Conservation (phyloP, 768 basidiomycete species). For the Xerocomus spinulosus region DNA sequence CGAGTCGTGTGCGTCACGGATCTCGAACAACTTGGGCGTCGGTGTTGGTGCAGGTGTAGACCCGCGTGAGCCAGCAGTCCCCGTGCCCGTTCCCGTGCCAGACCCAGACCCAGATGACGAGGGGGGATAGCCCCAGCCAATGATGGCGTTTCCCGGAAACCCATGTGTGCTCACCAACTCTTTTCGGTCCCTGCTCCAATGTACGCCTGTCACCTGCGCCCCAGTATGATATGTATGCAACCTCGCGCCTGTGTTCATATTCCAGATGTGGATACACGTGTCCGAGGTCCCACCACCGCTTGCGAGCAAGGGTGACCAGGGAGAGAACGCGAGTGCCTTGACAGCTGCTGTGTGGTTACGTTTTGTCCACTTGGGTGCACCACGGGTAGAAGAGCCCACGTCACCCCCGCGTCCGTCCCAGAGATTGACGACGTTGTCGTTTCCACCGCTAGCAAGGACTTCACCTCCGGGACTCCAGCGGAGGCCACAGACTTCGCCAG, state of each 20-base stretch:
- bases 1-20: slow-evolving; percentile 90
- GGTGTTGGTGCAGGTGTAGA: slow-evolving; percentile 13
- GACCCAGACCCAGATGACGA: slow-evolving; percentile 56
- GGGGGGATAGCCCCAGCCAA: slow-evolving; percentile 79
- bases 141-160: slow-evolving; percentile 81
- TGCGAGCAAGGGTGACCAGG: slow-evolving; percentile 89
- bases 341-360: slow-evolving; percentile 87
- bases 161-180: slow-evolving; percentile 93
- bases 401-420: slow-evolving; percentile 86
- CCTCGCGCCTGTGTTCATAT: slow-evolving; percentile 86
- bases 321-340: slow-evolving; percentile 92
- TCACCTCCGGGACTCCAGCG: slow-evolving; percentile 88
- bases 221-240: slow-evolving; percentile 83
- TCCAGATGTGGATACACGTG: slow-evolving; percentile 87
- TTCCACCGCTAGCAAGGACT: slow-evolving; percentile 89
- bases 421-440: slow-evolving; percentile 96
- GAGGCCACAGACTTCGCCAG: slow-evolving; percentile 89
- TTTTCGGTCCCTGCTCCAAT: slow-evolving; percentile 83
- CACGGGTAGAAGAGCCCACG: slow-evolving; percentile 42
- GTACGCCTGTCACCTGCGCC: slow-evolving; percentile 87
- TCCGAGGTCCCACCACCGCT: slow-evolving; percentile 95
- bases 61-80: slow-evolving; percentile 9
- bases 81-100: slow-evolving; percentile 34
- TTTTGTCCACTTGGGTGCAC: slow-evolving; percentile 84
- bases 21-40: slow-evolving; percentile 38